A percentile compares a stretch with the other conserved stretches of the same genome.
phyloP scores from a whole-genome alignment of 805 yeast species.

The Citeromyces matritensis region DNA sequence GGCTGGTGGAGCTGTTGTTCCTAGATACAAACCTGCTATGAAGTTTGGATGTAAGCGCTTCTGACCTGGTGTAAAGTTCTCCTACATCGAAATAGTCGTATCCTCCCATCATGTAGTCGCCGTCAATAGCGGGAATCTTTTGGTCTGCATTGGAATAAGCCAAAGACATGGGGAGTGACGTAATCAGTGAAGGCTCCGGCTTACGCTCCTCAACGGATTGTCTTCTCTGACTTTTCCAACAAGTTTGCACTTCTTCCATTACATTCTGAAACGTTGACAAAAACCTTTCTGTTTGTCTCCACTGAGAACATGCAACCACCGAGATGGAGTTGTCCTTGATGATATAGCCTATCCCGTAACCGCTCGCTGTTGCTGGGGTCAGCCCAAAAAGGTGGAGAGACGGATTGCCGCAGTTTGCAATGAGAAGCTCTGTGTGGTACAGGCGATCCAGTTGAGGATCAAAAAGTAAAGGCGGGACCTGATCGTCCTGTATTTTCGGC shows the following conservation, averaged over 20 bases:
- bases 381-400: constrained; percentile 42
- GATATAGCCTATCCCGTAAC: constrained; percentile 43
- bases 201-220: constrained; percentile 2
- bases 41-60: constrained; percentile 7
- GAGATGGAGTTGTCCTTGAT: constrained; percentile 34
- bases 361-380: constrained; percentile 42
- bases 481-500: constrained; percentile 14
- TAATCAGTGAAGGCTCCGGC: constrained; percentile 5
- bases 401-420: constrained; percentile 48
- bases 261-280: constrained; percentile 36
- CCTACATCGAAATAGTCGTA: constrained; percentile 48
- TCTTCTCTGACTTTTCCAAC: constrained; percentile 12
- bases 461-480: constrained; percentile 27
- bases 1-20: constrained; percentile 9
- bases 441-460: constrained; percentile 19
- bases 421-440: constrained; percentile 20
- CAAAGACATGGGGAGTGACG: constrained; percentile 16
- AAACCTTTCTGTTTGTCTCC: constrained; percentile 43
- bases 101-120: constrained; percentile 28
- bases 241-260: constrained; percentile 25
- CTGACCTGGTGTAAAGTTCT: constrained; percentile 32
- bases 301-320: constrained; percentile 39
- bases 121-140: constrained; percentile 2
- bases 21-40: constrained; percentile 13
- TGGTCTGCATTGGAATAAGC: constrained; percentile 11